Percentiles rank a stretch among this genome's conserved stretches.
Evolutionary conservation across 164 flowering plant genomes (phyloP).

Genomic region (Cinnamomum chago): DNA sequence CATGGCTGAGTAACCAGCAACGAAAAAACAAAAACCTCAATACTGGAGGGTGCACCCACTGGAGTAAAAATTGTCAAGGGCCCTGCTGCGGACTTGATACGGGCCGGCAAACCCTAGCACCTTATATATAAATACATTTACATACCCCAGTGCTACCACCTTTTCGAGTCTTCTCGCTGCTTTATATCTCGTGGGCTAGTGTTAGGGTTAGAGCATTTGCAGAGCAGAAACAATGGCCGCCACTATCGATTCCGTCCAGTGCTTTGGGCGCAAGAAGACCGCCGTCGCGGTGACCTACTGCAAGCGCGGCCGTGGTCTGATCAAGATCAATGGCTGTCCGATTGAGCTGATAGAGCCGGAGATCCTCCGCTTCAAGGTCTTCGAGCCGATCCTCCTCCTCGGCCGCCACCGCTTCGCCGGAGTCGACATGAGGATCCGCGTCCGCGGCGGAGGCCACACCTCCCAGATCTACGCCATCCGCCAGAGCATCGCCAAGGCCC

Average conservation of each 20-base stretch:
- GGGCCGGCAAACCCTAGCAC: neutral
- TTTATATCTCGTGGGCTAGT: no score
- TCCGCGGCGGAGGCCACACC: conserved; percentile 14
- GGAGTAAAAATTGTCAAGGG: no score
- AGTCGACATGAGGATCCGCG: conserved; percentile 23
- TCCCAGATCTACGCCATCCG: conserved; percentile 21
- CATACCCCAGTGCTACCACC: neutral
- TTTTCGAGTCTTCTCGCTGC: no score
- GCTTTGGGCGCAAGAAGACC: conserved; percentile 21
- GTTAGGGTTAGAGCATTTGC: neutral
- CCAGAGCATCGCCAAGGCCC: conserved; percentile 25
- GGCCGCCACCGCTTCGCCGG: conserved; percentile 19
- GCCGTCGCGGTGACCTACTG: conserved; percentile 22
- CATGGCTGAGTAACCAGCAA: no score
- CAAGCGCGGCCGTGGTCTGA: conserved; percentile 17
- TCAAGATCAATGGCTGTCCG: conserved; percentile 21
- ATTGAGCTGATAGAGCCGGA: conserved; percentile 22
- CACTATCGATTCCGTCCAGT: conserved; percentile 13
- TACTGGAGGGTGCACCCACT: no score
- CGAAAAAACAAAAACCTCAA: no score
- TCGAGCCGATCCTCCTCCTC: conserved; percentile 20
- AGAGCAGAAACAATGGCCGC: neutral
- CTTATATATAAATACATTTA: neutral
- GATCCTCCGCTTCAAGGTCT: conserved; percentile 22
- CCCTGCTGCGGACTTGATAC: no score